Conservation (phyloP, 768 basidiomycete genomes). For the Tylopilus sp. region DNA sequence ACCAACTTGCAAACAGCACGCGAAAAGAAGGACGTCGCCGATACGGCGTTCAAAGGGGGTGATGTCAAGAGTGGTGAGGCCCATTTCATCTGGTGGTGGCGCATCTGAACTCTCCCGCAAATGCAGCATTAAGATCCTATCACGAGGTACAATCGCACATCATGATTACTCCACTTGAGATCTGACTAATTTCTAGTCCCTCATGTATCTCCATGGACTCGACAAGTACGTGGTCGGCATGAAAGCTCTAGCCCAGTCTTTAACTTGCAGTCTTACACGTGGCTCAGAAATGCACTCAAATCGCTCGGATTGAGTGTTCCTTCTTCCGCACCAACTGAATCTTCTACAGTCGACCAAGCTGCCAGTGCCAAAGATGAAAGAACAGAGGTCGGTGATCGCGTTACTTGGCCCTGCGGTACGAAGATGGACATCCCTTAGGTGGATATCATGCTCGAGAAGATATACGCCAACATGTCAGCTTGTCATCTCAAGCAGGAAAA, state of each 20-base stretch:
- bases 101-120: slow-evolving; percentile 1
- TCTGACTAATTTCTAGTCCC: slow-evolving; percentile 41
- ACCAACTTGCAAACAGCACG: slow-evolving; percentile 59
- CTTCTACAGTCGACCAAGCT: slow-evolving; percentile 27
- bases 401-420: neutral
- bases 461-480: slow-evolving; percentile 82
- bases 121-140: slow-evolving; percentile 63
- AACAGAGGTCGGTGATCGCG: slow-evolving; percentile 52
- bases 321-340: neutral
- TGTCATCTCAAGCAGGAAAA: slow-evolving; percentile 79
- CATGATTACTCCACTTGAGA: neutral
- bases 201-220: slow-evolving; percentile 71
- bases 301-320: slow-evolving; percentile 41
- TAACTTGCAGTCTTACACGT: slow-evolving; percentile 5
- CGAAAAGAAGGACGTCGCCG: slow-evolving; percentile 63
- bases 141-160: slow-evolving; percentile 52
- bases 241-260: neutral
- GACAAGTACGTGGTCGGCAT: slow-evolving; percentile 56
- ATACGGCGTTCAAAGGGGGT: slow-evolving; percentile 67
- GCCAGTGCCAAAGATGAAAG: slow-evolving; percentile 46
- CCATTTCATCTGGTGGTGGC: neutral
- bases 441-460: slow-evolving; percentile 74
- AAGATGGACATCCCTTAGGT: slow-evolving; percentile 40
- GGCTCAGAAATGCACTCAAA: slow-evolving; percentile 50
- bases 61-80: slow-evolving; percentile 53